A percentile compares a stretch with the other conserved stretches of the same genome.
These are phyloP conservation scores for Coprinellus aureogranulatus DNA, from an alignment of 768 basidiomycete genomes.

Conservation along the genomic window DNA sequence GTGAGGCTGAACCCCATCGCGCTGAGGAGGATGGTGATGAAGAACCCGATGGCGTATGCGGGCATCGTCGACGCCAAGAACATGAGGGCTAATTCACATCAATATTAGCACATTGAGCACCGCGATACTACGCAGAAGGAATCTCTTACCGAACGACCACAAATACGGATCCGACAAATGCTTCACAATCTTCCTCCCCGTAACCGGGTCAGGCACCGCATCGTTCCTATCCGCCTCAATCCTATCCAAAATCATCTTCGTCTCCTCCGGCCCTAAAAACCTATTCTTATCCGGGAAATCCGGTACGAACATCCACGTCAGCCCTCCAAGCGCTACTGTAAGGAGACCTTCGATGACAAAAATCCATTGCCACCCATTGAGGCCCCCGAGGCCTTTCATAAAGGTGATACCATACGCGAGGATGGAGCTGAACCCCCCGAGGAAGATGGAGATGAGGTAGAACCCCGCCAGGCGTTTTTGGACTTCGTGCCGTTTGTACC, in stretches of 20 bases:
- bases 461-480: constrained; percentile 37
- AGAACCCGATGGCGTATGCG: constrained; percentile 35
- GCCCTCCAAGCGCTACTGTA: constrained; percentile 28
- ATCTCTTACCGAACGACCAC: constrained; percentile 31
- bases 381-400: constrained; percentile 22
- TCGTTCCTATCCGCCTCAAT: constrained; percentile 38
- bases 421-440: constrained; percentile 28
- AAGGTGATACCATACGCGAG: constrained; percentile 29
- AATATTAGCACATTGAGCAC: not conserved
- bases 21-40: constrained; percentile 34
- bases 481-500: constrained; percentile 43
- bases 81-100: constrained; percentile 27
- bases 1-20: constrained; percentile 31
- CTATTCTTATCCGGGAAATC: constrained; percentile 35
- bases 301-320: constrained; percentile 30
- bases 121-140: not conserved
- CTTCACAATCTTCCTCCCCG: constrained; percentile 25
- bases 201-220: constrained; percentile 34
- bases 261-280: constrained; percentile 36
- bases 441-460: constrained; percentile 29
- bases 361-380: constrained; percentile 39
- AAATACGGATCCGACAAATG: constrained; percentile 37
- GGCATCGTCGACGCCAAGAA: constrained; percentile 37
- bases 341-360: constrained; percentile 33
- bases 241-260: constrained; percentile 32